Conservation (phyloP, 78 protist species). For the Guillardia theta region DNA sequence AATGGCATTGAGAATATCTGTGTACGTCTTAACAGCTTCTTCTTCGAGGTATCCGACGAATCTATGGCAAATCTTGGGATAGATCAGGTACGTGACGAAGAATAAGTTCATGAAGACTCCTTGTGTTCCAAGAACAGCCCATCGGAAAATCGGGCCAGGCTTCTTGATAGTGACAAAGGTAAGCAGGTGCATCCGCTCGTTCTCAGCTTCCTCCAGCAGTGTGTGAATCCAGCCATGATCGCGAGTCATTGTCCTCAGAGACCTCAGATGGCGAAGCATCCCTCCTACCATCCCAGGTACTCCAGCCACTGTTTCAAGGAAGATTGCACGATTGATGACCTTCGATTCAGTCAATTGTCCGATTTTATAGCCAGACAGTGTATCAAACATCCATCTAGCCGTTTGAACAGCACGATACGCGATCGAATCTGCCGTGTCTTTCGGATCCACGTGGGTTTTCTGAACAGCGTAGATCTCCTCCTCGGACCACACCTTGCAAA, state of each 20-base stretch:
- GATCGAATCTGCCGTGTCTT: not conserved
- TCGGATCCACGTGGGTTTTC: not conserved
- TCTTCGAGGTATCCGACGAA: constrained; percentile 88
- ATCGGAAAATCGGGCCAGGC: constrained; percentile 39
- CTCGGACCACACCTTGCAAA: not conserved
- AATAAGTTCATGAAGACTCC: constrained; percentile 55
- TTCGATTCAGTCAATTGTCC: not conserved
- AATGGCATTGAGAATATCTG: not conserved
- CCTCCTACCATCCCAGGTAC: constrained; percentile 83
- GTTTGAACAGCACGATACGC: not conserved
- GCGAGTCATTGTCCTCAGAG: constrained; percentile 65
- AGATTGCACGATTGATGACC: constrained; percentile 6
- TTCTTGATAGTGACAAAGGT: constrained; percentile 32
- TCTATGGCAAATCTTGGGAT: constrained; percentile 73
- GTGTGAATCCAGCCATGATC: constrained; percentile 77
- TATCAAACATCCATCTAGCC: not conserved
- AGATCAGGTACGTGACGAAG: constrained; percentile 44
- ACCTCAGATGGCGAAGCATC: constrained; percentile 71
- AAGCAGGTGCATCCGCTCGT: constrained; percentile 91
- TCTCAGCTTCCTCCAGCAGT: constrained; percentile 68
- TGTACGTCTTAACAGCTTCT: constrained; percentile 66
- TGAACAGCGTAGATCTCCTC: not conserved
- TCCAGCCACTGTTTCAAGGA: constrained; percentile 77
- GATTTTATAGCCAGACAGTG: not conserved
- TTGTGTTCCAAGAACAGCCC: constrained; percentile 40